A percentile compares a stretch with the other conserved stretches of the same genome.
Evolutionary conservation across 257 asterid species (phyloP).

Genomic region (Linaria vulgaris): DNA sequence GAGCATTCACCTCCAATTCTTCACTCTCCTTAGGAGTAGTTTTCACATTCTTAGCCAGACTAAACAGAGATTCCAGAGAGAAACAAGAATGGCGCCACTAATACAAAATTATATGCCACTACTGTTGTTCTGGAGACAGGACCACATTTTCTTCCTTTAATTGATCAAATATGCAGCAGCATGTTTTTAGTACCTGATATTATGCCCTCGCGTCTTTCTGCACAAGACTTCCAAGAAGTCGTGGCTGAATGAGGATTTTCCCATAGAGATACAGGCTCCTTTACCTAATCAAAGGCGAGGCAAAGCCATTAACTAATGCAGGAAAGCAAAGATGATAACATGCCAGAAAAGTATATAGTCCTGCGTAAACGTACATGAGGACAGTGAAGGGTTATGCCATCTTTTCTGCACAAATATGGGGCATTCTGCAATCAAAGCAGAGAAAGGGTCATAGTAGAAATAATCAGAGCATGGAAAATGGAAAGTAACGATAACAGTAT

Average conservation of each 20-base stretch:
- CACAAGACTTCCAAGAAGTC: constrained; percentile 97
- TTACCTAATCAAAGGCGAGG: constrained; percentile 54
- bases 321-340: constrained; percentile 12
- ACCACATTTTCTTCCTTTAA: neutral
- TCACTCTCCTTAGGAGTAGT: neutral
- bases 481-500: neutral
- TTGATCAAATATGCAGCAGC: constrained; percentile 5
- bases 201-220: constrained; percentile 70
- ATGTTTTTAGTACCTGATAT: constrained; percentile 55
- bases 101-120: neutral
- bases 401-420: constrained; percentile 88
- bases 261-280: constrained; percentile 91
- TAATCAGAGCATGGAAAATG: constrained; percentile 13
- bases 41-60: neutral
- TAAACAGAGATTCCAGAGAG: neutral
- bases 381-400: constrained; percentile 88
- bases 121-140: constrained; percentile 1
- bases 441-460: constrained; percentile 17
- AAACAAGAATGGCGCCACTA: neutral
- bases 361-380: constrained; percentile 63
- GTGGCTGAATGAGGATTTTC: constrained; percentile 96
- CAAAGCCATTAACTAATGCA: constrained; percentile 10
- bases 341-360: neutral
- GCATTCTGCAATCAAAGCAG: constrained; percentile 62
- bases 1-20: neutral